Conservation (phyloP, 371 early-diverging fungal species). For the Apophysomyces variabilis region DNA sequence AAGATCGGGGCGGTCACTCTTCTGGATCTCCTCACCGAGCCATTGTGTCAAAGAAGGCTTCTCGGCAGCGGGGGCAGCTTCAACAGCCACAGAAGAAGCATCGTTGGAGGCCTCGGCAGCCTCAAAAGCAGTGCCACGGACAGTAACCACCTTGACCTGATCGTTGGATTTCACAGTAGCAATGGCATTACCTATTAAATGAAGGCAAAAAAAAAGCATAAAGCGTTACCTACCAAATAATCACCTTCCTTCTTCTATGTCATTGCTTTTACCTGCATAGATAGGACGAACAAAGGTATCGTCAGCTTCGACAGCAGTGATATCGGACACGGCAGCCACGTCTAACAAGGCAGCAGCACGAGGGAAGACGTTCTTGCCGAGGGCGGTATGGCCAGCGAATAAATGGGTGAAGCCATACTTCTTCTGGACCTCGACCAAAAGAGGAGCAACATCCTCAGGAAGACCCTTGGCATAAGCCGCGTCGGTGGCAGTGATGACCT, state of each 20-base stretch:
- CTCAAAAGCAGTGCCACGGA: slow-evolving; percentile 92
- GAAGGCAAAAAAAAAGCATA: not conserved
- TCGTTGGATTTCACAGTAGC: slow-evolving; percentile 93
- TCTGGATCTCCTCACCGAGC: slow-evolving; percentile 89
- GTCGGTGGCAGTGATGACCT: slow-evolving; percentile 86
- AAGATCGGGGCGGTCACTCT: slow-evolving; percentile 96
- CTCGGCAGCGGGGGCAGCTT: slow-evolving; percentile 72
- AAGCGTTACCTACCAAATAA: not conserved
- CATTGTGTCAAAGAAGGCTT: slow-evolving; percentile 72
- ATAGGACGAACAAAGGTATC: slow-evolving; percentile 97
- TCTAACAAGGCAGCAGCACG: slow-evolving; percentile 93
- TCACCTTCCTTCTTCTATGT: not conserved
- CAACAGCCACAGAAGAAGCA: slow-evolving; percentile 56
- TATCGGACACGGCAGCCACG: slow-evolving; percentile 91
- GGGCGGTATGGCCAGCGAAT: slow-evolving; percentile 86
- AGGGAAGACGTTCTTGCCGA: slow-evolving; percentile 94
- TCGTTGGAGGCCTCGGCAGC: slow-evolving; percentile 63
- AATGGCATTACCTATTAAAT: slow-evolving; percentile 86
- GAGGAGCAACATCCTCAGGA: slow-evolving; percentile 84
- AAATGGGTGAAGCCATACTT: slow-evolving; percentile 82
- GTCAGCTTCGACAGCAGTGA: slow-evolving; percentile 75
- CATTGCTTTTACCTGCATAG: slow-evolving; percentile 78
- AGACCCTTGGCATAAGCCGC: slow-evolving; percentile 78
- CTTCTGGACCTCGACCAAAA: slow-evolving; percentile 77
- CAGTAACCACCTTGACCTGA: slow-evolving; percentile 85